phyloP scores from a whole-genome alignment of 108 stramenopile species.

The Nannochloropsis salina region DNA sequence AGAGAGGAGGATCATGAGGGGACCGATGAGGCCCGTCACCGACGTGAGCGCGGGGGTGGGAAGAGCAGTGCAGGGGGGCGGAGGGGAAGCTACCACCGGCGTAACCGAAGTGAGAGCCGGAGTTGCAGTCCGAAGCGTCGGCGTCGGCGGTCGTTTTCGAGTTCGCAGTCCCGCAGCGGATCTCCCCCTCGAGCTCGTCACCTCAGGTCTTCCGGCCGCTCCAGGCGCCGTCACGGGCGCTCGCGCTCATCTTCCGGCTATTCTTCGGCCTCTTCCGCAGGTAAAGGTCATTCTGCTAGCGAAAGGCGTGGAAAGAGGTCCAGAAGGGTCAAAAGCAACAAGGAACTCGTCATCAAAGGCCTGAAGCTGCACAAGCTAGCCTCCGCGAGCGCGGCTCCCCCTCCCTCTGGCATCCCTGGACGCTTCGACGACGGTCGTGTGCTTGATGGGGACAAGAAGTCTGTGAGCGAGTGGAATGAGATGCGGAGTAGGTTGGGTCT shows the following conservation, averaged over 20 bases:
- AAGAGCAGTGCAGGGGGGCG: constrained; percentile 21
- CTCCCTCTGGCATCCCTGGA: background rate
- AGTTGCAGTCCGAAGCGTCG: constrained; percentile 2
- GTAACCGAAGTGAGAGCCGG: background rate
- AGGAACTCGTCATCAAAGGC: constrained; percentile 30
- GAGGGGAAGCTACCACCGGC: background rate
- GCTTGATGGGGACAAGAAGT: constrained; percentile 16
- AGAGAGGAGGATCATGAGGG: background rate
- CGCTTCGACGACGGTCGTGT: background rate
- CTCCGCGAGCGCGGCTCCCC: background rate
- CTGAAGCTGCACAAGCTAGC: constrained; percentile 37
- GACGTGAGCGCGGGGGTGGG: background rate
- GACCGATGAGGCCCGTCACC: background rate
- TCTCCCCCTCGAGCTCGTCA: too few relatives aligned
- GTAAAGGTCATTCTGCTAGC: constrained; percentile 14
- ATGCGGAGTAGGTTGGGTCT: constrained; percentile 53
- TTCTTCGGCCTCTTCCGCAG: background rate
- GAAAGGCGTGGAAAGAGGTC: constrained; percentile 12
- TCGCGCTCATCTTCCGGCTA: background rate
- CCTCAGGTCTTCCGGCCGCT: too few relatives aligned
- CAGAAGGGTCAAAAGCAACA: constrained; percentile 27
- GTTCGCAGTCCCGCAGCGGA: background rate
- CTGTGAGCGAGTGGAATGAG: constrained; percentile 53
- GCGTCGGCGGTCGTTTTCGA: background rate
- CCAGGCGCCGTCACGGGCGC: too few relatives aligned